Conservation (phyloP, 352 stramenopile genomes). For the Phytophthora cajani region DNA sequence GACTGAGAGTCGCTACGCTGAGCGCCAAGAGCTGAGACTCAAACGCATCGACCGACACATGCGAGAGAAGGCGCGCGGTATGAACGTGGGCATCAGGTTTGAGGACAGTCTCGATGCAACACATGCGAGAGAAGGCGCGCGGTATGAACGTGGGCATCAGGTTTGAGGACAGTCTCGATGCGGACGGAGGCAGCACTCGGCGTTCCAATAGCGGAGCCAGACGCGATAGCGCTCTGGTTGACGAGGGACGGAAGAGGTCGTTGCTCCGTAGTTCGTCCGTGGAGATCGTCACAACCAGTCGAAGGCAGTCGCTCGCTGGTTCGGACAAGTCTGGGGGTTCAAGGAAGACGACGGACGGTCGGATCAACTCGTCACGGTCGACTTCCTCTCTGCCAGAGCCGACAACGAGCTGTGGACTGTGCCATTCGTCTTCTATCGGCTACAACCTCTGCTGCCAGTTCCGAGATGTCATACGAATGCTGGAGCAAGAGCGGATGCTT, state of each 20-base stretch:
- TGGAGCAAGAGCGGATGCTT: constrained; percentile 46
- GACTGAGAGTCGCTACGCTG: constrained; percentile 48
- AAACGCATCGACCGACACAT: constrained; percentile 54
- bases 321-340: constrained; percentile 1
- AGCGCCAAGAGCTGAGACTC: constrained; percentile 49
- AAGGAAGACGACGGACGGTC: background rate
- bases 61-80: constrained; percentile 44
- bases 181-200: constrained; percentile 1
- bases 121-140: constrained; percentile 47
- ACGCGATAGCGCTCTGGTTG: background rate
- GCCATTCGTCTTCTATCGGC: constrained; percentile 61
- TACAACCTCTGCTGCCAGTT: constrained; percentile 76
- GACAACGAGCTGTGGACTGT: constrained; percentile 43
- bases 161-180: background rate
- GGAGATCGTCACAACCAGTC: constrained; percentile 2
- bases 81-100: constrained; percentile 37
- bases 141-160: constrained; percentile 43
- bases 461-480: constrained; percentile 50
- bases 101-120: background rate
- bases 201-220: constrained; percentile 14
- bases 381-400: background rate
- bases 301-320: background rate
- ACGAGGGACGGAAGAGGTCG: constrained; percentile 4
- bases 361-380: background rate
- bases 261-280: constrained; percentile 16